Base-by-base conservation (phyloP, 495 filamentous ascomycete genomes). In the Neurospora terricola region DNA sequence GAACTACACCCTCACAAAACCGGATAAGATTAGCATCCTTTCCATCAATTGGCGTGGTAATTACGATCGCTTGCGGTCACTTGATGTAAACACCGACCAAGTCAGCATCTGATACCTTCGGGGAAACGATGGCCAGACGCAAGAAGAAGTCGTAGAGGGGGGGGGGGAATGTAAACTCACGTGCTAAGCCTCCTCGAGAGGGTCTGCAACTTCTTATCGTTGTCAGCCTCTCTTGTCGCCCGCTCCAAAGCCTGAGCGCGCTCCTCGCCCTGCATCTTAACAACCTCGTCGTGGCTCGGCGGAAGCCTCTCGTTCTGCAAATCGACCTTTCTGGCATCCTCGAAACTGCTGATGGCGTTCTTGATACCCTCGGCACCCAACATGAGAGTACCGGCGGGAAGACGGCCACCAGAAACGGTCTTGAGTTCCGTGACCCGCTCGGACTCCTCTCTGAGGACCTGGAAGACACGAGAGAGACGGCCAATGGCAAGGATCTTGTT, bases 401-500 rank as follows among this genome's bases (percentile, higher is more conserved):
- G 89, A 81, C 94, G 90, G 48, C 96, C 96, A 70, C 96, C 96
- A 71, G 94, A 91, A 38, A 94, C 96, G 38, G 94, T 98, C 88
- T 99, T 99, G 81, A 99, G 89, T 82, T 99, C 96, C 45, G 94
- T 97, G 71, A 99, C 94, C 73, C 92, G 87, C 84, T 99, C 96
- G 4, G 95, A 97, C 81, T 99, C 96, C 81, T 99, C 96, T 77
- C 96, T 93, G 75, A 99, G 84, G 36, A 99, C 96, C 81, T 99
- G 94, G 91, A 99, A 99, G 72, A 99, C 96, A 78, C 96, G 93
- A 45, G 96, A 98, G 43, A 99, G 85, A 74, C 96, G 93, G 34
- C 96, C 96, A 81, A 99, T 99, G 72, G 96, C 96, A 73, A 99
- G 87, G 79, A 99, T 98, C 85, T 99, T 99, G 88, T 99, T 98